phyloP scores from a whole-genome alignment of 2,329 filamentous ascomycete genomes.

The Colletotrichum coccodes region DNA sequence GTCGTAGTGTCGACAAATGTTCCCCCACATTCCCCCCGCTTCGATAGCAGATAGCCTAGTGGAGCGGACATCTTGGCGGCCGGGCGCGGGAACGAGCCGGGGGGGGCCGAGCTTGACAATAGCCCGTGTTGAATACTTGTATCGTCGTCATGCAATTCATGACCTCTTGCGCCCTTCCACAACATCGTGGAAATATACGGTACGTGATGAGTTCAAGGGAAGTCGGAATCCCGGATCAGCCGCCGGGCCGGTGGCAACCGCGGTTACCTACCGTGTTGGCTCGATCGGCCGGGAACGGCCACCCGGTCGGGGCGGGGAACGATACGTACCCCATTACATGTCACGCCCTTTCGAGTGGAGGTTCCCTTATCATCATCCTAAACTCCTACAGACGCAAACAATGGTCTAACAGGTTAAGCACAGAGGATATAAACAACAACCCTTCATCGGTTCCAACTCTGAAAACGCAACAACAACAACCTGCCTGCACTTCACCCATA shows the following conservation, averaged over 20 bases:
- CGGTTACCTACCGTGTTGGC: not conserved
- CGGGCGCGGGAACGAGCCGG: not conserved
- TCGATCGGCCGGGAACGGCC: not conserved
- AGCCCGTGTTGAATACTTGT: too few species aligned
- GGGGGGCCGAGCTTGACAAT: conserved; percentile 3
- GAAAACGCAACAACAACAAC: not conserved
- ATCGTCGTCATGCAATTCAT: too few species aligned
- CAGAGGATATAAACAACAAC: not conserved
- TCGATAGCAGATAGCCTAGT: conserved; percentile 9
- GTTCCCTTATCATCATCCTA: not conserved
- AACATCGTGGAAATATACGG: too few species aligned
- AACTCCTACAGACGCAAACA: not conserved
- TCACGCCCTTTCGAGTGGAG: not conserved
- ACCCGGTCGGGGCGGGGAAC: not conserved
- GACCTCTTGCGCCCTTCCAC: too few species aligned
- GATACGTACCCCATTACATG: conserved; percentile 1
- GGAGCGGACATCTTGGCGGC: conserved; percentile 15
- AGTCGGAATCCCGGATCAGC: not conserved
- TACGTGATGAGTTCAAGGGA: too few species aligned
- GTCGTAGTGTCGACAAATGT: not conserved
- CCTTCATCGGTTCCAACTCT: too few species aligned
- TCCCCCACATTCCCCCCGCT: conserved; percentile 21
- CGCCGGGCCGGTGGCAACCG: not conserved
- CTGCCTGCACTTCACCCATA: not conserved
- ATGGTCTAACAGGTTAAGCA: not conserved